Percentiles rank a stretch among this genome's conserved stretches.
These are phyloP conservation scores for Gossypium davidsonii DNA, from an alignment of 441 rosid species.

Conservation along the genomic window DNA sequence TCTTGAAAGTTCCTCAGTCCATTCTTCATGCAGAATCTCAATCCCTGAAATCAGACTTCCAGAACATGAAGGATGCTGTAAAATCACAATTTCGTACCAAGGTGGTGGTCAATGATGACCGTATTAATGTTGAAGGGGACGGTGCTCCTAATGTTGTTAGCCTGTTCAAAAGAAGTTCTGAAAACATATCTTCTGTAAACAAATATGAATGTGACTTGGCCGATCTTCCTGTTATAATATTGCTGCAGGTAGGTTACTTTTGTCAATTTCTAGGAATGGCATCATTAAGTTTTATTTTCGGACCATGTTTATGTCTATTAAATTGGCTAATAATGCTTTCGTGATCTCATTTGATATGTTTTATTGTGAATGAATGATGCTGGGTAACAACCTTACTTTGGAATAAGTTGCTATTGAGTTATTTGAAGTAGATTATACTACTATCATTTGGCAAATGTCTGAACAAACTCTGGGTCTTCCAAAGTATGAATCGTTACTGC, in stretches of 20 bases:
- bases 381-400: background rate
- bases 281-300: conserved; percentile 26
- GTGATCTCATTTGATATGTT: background rate
- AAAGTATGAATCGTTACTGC: background rate
- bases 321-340: background rate
- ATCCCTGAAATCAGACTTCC: conserved; percentile 30
- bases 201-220: conserved; percentile 76
- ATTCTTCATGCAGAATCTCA: conserved; percentile 50
- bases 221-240: conserved; percentile 66
- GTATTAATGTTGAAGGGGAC: conserved; percentile 75
- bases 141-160: conserved; percentile 83
- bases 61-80: conserved; percentile 33
- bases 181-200: conserved; percentile 56
- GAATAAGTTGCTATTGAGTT: background rate
- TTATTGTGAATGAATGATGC: background rate
- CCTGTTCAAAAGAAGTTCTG: conserved; percentile 61
- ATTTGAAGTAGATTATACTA: background rate
- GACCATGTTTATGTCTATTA: conserved; percentile 32
- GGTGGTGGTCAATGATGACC: conserved; percentile 67
- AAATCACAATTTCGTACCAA: conserved; percentile 78
- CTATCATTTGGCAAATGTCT: background rate
- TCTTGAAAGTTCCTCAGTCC: conserved; percentile 70
- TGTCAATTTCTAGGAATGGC: conserved; percentile 2
- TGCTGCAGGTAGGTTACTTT: conserved; percentile 65
- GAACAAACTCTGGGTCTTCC: background rate